Evolutionary conservation across 345 rosid species (phyloP).

Genomic region (Linum usitatissimum): DNA sequence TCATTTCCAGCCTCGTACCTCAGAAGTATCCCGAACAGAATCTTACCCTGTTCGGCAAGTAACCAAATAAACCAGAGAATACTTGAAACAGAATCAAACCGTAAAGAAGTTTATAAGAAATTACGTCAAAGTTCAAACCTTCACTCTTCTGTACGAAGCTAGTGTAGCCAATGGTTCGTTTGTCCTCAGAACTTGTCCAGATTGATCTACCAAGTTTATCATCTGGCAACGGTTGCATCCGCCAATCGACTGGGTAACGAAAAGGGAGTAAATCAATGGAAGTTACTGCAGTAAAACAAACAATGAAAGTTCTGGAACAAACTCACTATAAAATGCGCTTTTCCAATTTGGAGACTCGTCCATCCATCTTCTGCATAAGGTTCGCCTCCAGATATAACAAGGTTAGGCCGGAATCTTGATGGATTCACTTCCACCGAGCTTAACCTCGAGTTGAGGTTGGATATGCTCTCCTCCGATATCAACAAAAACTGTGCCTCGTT

Average conservation of each 20-base stretch:
- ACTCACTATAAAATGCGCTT: slow-evolving; percentile 48
- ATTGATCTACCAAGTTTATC: slow-evolving; percentile 47
- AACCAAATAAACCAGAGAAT: background rate
- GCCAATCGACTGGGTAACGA: slow-evolving; percentile 52
- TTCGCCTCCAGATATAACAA: slow-evolving; percentile 63
- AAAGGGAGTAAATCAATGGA: background rate
- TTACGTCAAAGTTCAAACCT: slow-evolving; percentile 31
- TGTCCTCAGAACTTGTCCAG: slow-evolving; percentile 53
- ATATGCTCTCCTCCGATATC: slow-evolving; percentile 72
- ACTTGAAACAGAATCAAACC: background rate
- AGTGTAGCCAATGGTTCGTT: slow-evolving; percentile 74
- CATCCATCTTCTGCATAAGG: slow-evolving; percentile 83
- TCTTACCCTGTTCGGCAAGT: slow-evolving; percentile 60
- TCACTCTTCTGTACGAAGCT: slow-evolving; percentile 78
- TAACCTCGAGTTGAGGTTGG: slow-evolving; percentile 58
- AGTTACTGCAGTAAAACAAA: background rate
- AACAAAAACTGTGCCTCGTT: slow-evolving; percentile 90
- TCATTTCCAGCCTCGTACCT: slow-evolving; percentile 20
- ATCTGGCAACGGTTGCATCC: slow-evolving; percentile 93
- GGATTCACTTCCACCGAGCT: slow-evolving; percentile 35
- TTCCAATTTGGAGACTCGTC: slow-evolving; percentile 57
- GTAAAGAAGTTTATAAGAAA: background rate
- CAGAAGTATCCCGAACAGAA: slow-evolving; percentile 69
- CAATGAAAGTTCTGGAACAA: background rate
- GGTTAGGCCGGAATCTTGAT: slow-evolving; percentile 78